phyloP scores from a whole-genome alignment of 1,284 basidiomycete genomes.

The Exobasidium cylindrosporum region DNA sequence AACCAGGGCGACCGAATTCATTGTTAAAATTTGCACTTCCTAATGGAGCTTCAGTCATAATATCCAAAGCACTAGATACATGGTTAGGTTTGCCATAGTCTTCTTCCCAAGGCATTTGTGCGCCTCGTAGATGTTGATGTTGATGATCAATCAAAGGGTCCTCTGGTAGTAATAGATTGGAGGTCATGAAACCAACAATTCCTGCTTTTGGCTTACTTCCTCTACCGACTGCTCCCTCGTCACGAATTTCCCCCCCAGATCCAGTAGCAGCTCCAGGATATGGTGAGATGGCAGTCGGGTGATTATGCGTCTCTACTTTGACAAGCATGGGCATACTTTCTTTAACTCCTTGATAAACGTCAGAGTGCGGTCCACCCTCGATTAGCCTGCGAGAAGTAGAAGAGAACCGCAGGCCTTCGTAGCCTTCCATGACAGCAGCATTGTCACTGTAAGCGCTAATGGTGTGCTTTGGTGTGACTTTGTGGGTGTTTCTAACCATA shows the following conservation, averaged over 20 bases:
- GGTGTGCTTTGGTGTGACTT: conserved; percentile 66
- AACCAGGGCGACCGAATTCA: conserved; percentile 87
- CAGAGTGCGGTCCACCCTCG: conserved; percentile 5
- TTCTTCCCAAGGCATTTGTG: conserved; percentile 42
- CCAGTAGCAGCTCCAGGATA: conserved; percentile 96
- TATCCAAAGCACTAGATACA: conserved; percentile 88
- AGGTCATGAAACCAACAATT: conserved; percentile 88
- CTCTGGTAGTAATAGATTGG: conserved; percentile 65
- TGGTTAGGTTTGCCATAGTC: conserved; percentile 77
- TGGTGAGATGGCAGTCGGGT: conserved; percentile 96
- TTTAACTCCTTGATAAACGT: conserved; percentile 33
- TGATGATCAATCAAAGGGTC: conserved; percentile 18
- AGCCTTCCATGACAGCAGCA: conserved; percentile 86
- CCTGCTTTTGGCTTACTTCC: conserved; percentile 97
- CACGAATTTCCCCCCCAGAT: conserved; percentile 95
- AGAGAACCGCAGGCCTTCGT: conserved; percentile 72
- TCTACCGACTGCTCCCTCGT: conserved; percentile 91
- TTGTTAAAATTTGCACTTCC: conserved; percentile 97
- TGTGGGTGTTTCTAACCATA: conserved; percentile 98
- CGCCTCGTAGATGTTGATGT: conserved; percentile 15
- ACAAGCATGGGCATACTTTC: conserved; percentile 79
- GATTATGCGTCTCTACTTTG: conserved; percentile 99
- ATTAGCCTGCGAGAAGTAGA: conserved; percentile 57
- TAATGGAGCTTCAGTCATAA: conserved; percentile 94
- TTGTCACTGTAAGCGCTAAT: conserved; percentile 98